Conservation (phyloP, 345 rosid species). For the Salix arbutifolia region DNA sequence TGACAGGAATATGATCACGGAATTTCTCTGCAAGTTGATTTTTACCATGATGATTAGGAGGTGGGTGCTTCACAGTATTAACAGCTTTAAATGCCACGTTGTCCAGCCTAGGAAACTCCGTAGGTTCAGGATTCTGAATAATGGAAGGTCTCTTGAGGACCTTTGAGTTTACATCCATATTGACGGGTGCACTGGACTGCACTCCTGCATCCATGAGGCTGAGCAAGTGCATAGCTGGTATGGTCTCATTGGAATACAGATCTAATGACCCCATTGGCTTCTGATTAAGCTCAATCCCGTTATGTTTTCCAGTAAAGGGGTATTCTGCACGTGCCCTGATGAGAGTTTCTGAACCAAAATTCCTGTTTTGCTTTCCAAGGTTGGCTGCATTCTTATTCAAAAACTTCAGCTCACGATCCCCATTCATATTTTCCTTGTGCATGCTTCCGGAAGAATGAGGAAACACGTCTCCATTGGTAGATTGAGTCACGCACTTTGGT, state of each 20-base stretch:
- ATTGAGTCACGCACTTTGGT: conserved; percentile 27
- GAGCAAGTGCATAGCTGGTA: conserved; percentile 87
- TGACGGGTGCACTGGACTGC: conserved; percentile 42
- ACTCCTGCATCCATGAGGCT: conserved; percentile 85
- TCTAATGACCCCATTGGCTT: conserved; percentile 43
- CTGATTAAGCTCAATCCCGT: conserved; percentile 23
- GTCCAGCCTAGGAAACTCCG: conserved; percentile 39
- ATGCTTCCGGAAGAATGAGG: conserved; percentile 32
- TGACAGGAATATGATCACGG: conserved; percentile 26
- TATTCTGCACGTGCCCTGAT: conserved; percentile 32
- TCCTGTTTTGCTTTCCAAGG: conserved; percentile 45
- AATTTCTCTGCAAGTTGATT: conserved; percentile 35
- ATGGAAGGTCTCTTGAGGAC: conserved; percentile 44
- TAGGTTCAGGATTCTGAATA: conserved; percentile 40
- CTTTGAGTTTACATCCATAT: conserved; percentile 40
- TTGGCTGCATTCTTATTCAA: conserved; percentile 37
- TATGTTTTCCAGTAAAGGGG: conserved; percentile 51
- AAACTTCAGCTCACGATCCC: conserved; percentile 29
- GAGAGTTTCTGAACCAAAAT: conserved; percentile 35
- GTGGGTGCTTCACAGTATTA: conserved; percentile 29
- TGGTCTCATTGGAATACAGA: conserved; percentile 59
- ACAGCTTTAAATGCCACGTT: conserved; percentile 37
- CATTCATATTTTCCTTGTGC: conserved; percentile 27
- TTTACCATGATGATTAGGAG: conserved; percentile 38
- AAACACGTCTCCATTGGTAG: conserved; percentile 30